phyloP scores from a whole-genome alignment of 1,284 basidiomycete species.

The Pisolithus thermaeus region DNA sequence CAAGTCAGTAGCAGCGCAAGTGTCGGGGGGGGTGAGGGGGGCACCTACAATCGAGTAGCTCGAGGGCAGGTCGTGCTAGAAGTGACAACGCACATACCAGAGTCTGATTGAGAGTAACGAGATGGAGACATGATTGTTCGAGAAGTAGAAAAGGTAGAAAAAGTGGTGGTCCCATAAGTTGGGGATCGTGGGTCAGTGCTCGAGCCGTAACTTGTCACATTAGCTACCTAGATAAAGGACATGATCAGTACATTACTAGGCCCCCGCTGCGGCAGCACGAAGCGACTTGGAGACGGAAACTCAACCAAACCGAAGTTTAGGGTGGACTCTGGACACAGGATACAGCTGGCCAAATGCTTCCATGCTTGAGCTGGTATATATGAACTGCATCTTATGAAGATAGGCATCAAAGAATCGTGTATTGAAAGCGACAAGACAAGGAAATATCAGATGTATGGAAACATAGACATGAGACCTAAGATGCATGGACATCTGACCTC shows the following conservation, averaged over 20 bases:
- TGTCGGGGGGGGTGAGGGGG: conserved; percentile 33
- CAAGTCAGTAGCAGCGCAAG: too few species aligned
- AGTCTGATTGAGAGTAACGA: conserved; percentile 35
- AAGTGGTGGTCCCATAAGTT: conserved; percentile 45
- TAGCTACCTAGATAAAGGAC: conserved; percentile 8
- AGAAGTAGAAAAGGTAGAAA: too few species aligned
- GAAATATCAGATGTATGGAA: too few species aligned
- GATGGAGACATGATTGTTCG: conserved; percentile 40
- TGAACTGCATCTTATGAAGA: too few species aligned
- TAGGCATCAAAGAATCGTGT: too few species aligned
- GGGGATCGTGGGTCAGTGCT: conserved; percentile 39
- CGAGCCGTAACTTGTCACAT: conserved; percentile 30
- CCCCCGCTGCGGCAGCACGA: not conserved
- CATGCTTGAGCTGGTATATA: too few species aligned
- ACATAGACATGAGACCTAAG: too few species aligned
- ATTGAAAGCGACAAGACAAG: too few species aligned
- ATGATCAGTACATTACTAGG: conserved; percentile 24
- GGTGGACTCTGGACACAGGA: conserved; percentile 25
- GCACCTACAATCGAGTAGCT: conserved; percentile 18
- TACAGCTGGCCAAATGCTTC: conserved; percentile 26
- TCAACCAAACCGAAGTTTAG: conserved; percentile 25
- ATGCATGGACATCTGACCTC: too few species aligned
- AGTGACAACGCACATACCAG: conserved; percentile 22
- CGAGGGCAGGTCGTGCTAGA: not conserved
- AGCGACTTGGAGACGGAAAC: conserved; percentile 6